Evolutionary conservation across 1,284 basidiomycete species (phyloP).

Genomic region (Fomitopsis betulina): DNA sequence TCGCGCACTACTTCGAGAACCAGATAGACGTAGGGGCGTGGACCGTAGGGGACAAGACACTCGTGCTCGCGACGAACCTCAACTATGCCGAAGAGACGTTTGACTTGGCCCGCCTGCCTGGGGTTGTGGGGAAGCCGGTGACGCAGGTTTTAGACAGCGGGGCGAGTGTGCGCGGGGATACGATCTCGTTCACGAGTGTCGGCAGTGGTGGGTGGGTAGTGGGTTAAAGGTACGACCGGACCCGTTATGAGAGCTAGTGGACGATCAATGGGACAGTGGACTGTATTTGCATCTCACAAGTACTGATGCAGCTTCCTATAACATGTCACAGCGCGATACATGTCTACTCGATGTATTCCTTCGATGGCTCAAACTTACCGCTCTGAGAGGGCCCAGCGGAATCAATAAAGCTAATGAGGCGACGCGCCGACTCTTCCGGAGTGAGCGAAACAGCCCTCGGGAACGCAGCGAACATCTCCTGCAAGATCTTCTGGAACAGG

Average conservation of each 20-base stretch:
- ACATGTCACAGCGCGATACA: no score
- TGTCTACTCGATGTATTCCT: no score
- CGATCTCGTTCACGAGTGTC: conserved; percentile 22
- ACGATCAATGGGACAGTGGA: background rate
- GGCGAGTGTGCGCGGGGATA: conserved; percentile 19
- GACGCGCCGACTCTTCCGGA: no score
- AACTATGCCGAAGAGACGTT: conserved; percentile 30
- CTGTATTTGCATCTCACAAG: background rate
- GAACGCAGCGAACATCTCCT: no score
- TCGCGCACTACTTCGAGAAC: conserved; percentile 23
- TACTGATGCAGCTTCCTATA: no score
- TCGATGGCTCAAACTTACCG: no score
- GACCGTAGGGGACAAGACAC: conserved; percentile 26
- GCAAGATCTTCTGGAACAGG: no score
- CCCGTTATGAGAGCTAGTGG: background rate
- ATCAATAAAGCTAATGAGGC: no score
- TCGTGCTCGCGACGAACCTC: conserved; percentile 40
- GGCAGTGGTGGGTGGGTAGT: conserved; percentile 29
- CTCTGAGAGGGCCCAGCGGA: no score
- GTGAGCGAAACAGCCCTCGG: no score
- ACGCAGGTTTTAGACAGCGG: conserved; percentile 28
- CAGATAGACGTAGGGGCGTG: conserved; percentile 38
- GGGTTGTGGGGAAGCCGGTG: conserved; percentile 8
- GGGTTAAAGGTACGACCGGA: background rate
- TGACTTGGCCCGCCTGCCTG: conserved; percentile 14